phyloP scores from a whole-genome alignment of 192 early-diverging fungal genomes.

The Backusella macrospora region DNA sequence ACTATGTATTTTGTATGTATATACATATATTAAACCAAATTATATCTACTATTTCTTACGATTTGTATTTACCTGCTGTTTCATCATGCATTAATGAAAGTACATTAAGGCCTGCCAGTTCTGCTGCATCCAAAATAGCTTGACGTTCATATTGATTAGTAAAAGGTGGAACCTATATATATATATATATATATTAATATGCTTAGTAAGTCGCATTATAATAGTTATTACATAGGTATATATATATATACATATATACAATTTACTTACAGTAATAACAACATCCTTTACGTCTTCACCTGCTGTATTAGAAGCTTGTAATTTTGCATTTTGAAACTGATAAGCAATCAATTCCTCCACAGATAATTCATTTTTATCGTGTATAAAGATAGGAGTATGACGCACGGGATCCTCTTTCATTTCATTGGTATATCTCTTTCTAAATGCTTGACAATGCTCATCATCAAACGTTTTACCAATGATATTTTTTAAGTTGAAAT shows the following conservation, averaged over 20 bases:
- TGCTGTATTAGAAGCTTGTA: conserved; percentile 79
- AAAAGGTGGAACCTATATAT: conserved; percentile 79
- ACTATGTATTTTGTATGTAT: conserved; percentile 42
- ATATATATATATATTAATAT: conserved; percentile 1
- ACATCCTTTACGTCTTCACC: conserved; percentile 78
- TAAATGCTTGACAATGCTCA: conserved; percentile 66
- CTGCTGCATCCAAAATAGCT: conserved; percentile 91
- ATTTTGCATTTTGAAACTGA: conserved; percentile 87
- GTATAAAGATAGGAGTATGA: conserved; percentile 72
- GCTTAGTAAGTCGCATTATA: no score
- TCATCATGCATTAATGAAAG: conserved; percentile 91
- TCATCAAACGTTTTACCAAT: conserved; percentile 81
- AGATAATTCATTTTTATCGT: conserved; percentile 55
- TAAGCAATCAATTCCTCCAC: conserved; percentile 97
- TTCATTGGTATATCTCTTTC: conserved; percentile 72
- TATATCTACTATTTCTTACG: no score
- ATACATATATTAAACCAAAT: no score
- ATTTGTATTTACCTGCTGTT: conserved; percentile 67
- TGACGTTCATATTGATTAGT: conserved; percentile 90
- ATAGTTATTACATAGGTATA: conserved; percentile 25
- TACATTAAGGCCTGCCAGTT: conserved; percentile 83
- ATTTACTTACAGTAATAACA: conserved; percentile 79
- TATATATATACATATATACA: background rate
- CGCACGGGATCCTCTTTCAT: conserved; percentile 74
- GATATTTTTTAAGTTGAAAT: conserved; percentile 81